Evolutionary conservation across 495 filamentous ascomycete species (phyloP).

Genomic region (Neurospora sublineolata): DNA sequence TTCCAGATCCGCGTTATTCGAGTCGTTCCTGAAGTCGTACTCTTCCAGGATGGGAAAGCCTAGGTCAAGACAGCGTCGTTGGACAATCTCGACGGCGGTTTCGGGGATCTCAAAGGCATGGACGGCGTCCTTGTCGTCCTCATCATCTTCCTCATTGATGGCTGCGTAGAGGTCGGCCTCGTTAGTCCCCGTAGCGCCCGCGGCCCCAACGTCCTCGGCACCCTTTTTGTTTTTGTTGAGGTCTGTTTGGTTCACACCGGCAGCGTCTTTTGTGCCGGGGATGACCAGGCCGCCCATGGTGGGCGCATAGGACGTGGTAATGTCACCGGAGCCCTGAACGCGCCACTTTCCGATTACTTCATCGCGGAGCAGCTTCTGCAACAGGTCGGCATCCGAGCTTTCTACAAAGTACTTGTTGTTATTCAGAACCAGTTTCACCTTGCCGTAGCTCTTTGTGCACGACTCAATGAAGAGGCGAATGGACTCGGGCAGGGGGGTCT

Average conservation of each 20-base stretch:
- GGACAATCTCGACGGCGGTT: slow-evolving; percentile 67
- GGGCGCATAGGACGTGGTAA: slow-evolving; percentile 69
- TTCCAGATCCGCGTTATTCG: slow-evolving; percentile 75
- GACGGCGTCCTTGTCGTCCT: slow-evolving; percentile 77
- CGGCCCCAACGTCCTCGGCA: slow-evolving; percentile 10
- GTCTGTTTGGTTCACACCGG: slow-evolving; percentile 60
- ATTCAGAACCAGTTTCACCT: slow-evolving; percentile 89
- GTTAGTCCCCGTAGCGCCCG: not conserved
- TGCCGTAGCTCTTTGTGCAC: slow-evolving; percentile 83
- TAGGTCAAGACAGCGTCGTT: slow-evolving; percentile 80
- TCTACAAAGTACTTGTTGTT: slow-evolving; percentile 91
- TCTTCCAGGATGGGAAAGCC: slow-evolving; percentile 85
- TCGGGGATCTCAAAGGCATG: slow-evolving; percentile 90
- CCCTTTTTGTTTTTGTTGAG: slow-evolving; percentile 22
- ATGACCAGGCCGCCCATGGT: slow-evolving; percentile 88
- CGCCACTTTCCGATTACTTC: slow-evolving; percentile 32
- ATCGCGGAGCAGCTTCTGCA: slow-evolving; percentile 69
- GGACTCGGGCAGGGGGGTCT: slow-evolving; percentile 68
- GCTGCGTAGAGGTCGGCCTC: slow-evolving; percentile 38
- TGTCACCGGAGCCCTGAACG: slow-evolving; percentile 47
- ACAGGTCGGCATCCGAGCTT: slow-evolving; percentile 69
- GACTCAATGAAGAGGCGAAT: slow-evolving; percentile 70
- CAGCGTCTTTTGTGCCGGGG: slow-evolving; percentile 87
- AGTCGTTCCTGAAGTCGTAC: slow-evolving; percentile 95
- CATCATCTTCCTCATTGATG: slow-evolving; percentile 75